phyloP scores from a whole-genome alignment of 1,284 basidiomycete genomes.

The Boletus semigastroideus region DNA sequence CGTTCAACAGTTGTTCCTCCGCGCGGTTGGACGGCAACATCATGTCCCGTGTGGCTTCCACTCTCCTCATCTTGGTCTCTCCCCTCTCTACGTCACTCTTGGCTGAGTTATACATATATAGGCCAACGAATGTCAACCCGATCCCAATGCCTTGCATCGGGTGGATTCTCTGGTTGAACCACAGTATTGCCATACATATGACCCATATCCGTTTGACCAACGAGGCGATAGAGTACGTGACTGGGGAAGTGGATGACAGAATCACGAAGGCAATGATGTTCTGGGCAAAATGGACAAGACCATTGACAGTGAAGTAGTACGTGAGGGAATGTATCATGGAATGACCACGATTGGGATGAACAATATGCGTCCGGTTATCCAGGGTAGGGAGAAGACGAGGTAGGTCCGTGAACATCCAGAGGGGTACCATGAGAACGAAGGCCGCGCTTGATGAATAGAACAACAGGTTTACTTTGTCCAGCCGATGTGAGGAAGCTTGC shows the following conservation, averaged over 20 bases:
- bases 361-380: conserved; percentile 42
- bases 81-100: conserved; percentile 93
- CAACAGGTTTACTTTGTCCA: conserved; percentile 97
- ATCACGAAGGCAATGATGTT: conserved; percentile 98
- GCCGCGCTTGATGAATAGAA: conserved; percentile 96
- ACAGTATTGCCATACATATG: conserved; percentile 95
- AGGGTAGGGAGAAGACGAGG: conserved; percentile 55
- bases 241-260: conserved; percentile 92
- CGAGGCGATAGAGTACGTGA: conserved; percentile 98
- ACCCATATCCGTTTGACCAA: conserved; percentile 98
- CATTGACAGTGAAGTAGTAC: conserved; percentile 88
- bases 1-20: conserved; percentile 49
- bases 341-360: conserved; percentile 51
- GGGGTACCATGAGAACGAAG: conserved; percentile 91
- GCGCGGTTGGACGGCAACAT: conserved; percentile 69
- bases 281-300: conserved; percentile 94
- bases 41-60: conserved; percentile 78
- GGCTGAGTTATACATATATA: conserved; percentile 96
- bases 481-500: conserved; percentile 61
- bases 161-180: conserved; percentile 92
- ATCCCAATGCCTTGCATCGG: conserved; percentile 88
- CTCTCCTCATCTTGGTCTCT: conserved; percentile 81
- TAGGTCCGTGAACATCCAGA: conserved; percentile 89
- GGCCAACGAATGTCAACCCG: conserved; percentile 81
- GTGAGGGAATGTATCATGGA: conserved; percentile 54